phyloP scores from a whole-genome alignment of 805 yeast genomes.

The Sugiyamaella qingdaonensis region DNA sequence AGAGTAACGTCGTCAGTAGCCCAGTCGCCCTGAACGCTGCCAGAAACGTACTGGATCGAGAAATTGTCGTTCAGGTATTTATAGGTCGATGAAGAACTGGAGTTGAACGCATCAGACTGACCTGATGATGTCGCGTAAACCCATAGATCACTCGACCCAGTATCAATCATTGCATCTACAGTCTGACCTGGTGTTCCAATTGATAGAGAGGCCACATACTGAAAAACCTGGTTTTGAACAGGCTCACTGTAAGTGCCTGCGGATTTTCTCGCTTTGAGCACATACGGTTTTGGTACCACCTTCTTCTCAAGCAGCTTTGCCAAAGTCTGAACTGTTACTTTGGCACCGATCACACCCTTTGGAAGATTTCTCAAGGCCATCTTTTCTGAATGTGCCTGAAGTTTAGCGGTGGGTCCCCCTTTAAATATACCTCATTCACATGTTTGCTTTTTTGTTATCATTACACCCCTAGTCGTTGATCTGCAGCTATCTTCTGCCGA shows the following conservation, averaged over 20 bases:
- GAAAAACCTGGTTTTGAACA: constrained; percentile 29
- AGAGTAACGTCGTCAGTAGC: constrained; percentile 60
- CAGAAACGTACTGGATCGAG: constrained; percentile 36
- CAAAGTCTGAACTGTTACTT: not conserved
- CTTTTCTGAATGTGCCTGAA: no score
- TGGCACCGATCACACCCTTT: not conserved
- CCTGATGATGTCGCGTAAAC: constrained; percentile 31
- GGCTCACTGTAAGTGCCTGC: constrained; percentile 14
- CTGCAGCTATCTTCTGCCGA: no score
- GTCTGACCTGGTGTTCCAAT: constrained; percentile 57
- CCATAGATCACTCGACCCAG: constrained; percentile 71
- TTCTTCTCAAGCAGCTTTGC: not conserved
- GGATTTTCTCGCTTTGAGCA: not conserved
- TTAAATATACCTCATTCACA: no score
- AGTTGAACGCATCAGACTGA: constrained; percentile 25
- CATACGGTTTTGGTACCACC: not conserved
- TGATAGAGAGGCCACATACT: constrained; percentile 28
- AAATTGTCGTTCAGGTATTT: constrained; percentile 22
- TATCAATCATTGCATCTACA: constrained; percentile 54
- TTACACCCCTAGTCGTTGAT: no score
- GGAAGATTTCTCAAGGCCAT: not conserved
- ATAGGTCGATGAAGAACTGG: constrained; percentile 29
- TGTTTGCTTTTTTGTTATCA: no score
- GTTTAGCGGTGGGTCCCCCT: no score
- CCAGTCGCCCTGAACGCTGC: constrained; percentile 51